These are phyloP conservation scores for Dimocarpus longan DNA, from an alignment of 345 rosid species.

Conservation along the genomic window DNA sequence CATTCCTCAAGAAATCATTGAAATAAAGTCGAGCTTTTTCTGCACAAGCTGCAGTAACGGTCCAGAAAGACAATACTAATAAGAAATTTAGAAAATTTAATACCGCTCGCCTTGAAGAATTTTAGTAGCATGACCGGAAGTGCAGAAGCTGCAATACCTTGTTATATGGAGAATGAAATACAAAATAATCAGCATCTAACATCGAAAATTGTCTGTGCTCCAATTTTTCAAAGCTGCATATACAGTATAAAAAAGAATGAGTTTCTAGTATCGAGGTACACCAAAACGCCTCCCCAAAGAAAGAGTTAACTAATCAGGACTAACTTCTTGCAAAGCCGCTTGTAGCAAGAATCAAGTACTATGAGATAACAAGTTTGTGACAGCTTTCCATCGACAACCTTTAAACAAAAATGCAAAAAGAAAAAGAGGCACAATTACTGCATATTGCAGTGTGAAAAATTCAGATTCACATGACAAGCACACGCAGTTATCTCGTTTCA, in stretches of 20 bases:
- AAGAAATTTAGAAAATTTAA: not conserved
- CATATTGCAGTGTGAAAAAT: not conserved
- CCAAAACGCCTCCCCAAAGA: not conserved
- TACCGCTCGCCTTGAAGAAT: not conserved
- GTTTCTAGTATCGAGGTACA: not conserved
- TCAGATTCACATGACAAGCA: slow-evolving; percentile 9
- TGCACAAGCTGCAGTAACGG: slow-evolving; percentile 56
- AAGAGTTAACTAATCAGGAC: slow-evolving; percentile 12
- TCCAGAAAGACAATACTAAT: not conserved
- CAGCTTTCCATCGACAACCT: slow-evolving; percentile 65
- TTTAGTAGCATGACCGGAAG: not conserved
- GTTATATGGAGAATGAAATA: slow-evolving; percentile 63
- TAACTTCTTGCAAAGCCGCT: slow-evolving; percentile 51
- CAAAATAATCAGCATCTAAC: slow-evolving; percentile 48
- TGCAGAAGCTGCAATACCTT: slow-evolving; percentile 36
- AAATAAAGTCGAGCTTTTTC: slow-evolving; percentile 54
- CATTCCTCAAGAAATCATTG: slow-evolving; percentile 48
- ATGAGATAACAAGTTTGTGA: slow-evolving; percentile 68
- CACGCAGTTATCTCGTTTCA: not conserved
- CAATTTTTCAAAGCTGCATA: slow-evolving; percentile 49
- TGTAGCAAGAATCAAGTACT: slow-evolving; percentile 66
- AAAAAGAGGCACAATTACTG: not conserved
- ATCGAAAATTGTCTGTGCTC: slow-evolving; percentile 52
- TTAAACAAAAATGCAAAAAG: not conserved
- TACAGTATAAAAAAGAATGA: not conserved